phyloP scores from a whole-genome alignment of 2,329 filamentous ascomycete genomes.

The Colletotrichum sp. region DNA sequence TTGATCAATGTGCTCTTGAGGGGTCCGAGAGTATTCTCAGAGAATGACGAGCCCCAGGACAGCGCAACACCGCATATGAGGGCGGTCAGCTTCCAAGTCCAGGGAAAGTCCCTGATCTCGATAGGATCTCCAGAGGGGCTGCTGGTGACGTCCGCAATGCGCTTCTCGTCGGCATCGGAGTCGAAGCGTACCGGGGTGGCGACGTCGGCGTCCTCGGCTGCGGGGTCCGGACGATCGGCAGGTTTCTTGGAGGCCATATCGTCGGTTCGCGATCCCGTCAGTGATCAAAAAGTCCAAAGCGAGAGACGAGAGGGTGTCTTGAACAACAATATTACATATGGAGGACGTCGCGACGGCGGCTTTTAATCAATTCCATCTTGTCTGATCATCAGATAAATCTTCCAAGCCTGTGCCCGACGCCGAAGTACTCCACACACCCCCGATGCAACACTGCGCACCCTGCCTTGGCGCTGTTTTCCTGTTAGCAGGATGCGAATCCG shows the following conservation, averaged over 20 bases:
- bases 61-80: constrained; percentile 25
- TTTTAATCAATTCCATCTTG: neutral
- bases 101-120: constrained; percentile 25
- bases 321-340: rapidly evolving
- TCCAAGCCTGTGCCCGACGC: neutral
- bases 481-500: neutral
- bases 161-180: constrained; percentile 1
- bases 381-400: neutral
- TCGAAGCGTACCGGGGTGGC: neutral
- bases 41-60: constrained; percentile 30
- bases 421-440: neutral
- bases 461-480: neutral
- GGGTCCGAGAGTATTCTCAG: constrained; percentile 28
- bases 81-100: constrained; percentile 26
- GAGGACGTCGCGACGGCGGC: neutral
- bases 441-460: neutral
- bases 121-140: neutral
- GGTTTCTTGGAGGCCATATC: neutral
- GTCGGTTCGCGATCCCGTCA: neutral
- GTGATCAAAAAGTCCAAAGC: neutral
- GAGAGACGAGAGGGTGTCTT: neutral
- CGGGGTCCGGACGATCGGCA: neutral
- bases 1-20: constrained; percentile 25
- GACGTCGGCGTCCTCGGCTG: neutral
- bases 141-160: neutral